Evolutionary conservation across 768 basidiomycete species (phyloP), one percentile per base, ranked within the genome.

Genomic region (Sporobolomyces roseus): DNA sequence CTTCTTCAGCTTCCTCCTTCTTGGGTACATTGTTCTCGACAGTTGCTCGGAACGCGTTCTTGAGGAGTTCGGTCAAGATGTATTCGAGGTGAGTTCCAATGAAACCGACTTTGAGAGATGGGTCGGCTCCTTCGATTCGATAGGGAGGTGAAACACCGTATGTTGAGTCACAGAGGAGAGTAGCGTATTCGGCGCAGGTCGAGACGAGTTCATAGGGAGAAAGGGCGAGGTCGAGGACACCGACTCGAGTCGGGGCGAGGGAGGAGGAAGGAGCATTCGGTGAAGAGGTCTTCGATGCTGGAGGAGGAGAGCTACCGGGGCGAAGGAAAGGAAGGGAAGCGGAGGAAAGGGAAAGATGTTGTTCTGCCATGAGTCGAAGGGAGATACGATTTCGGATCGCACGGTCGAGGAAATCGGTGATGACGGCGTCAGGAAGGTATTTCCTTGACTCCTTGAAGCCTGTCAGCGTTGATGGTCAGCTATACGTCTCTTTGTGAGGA

Each of bases 31-130:
- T 85, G 64, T 85, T 84, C 75, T 93, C 91, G 30, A 91, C 86
- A 2, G 89, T 91, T 12, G 91, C 91, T 36, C 91, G 87, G 79
- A 91, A 93, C 0, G 91, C 85, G 76, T 93, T 93, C 79, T 93
- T 93, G 46, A 93, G 82, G 46, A 93, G 85, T 78, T 93, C 91
- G 3, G 91, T 93, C 61, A 92, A 80, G 74, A 92, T 89, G 77
- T 93, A 93, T 77, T 93, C 91, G 41, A 93, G 83, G 77, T 93
- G 92, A 1, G 91, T 88, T 4, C 92, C 90, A 45, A 93, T 85
- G 75, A 91, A 91, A 30, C 90, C 91, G 74, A 48, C 46, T 46
- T 45, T 9, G 23, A 53, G 32, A 86, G 12, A 83, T 66, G 88
- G 84, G 41, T 80, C 77, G 61, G 85, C 81, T 0, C 91, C 91